Conservation (phyloP, 208 protist genomes). For the Acanthamoeba triangularis region DNA sequence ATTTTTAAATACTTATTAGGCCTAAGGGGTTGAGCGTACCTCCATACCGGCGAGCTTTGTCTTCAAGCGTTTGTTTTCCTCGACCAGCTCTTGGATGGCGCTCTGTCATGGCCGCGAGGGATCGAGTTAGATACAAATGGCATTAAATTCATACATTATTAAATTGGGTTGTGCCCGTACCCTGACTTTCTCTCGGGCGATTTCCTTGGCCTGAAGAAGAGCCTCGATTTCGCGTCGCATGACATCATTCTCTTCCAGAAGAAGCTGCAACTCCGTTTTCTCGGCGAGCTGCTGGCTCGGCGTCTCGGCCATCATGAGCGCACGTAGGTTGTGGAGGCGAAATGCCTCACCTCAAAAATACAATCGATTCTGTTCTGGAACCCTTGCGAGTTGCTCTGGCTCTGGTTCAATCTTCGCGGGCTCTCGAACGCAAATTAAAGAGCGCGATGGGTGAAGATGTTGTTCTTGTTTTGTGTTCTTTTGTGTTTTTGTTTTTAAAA, state of each 20-base stretch:
- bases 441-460: too few relatives aligned
- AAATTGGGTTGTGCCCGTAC: not conserved
- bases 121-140: too few relatives aligned
- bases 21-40: not conserved
- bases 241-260: not conserved
- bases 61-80: constrained; percentile 34
- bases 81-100: constrained; percentile 50
- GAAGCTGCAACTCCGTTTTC: not conserved
- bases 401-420: too few relatives aligned
- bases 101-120: not conserved
- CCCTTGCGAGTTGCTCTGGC: too few relatives aligned
- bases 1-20: not conserved
- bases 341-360: not conserved
- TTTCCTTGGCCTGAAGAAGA: constrained; percentile 29
- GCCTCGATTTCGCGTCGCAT: constrained; percentile 39
- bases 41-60: not conserved
- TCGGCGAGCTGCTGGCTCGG: not conserved
- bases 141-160: not conserved
- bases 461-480: too few relatives aligned
- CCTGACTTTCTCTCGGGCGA: constrained; percentile 37
- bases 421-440: too few relatives aligned
- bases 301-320: not conserved
- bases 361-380: not conserved
- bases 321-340: not conserved
- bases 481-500: too few relatives aligned